These are phyloP conservation scores for Selenicereus undatus DNA, from an alignment of 148 eudicot species.

Conservation along the genomic window DNA sequence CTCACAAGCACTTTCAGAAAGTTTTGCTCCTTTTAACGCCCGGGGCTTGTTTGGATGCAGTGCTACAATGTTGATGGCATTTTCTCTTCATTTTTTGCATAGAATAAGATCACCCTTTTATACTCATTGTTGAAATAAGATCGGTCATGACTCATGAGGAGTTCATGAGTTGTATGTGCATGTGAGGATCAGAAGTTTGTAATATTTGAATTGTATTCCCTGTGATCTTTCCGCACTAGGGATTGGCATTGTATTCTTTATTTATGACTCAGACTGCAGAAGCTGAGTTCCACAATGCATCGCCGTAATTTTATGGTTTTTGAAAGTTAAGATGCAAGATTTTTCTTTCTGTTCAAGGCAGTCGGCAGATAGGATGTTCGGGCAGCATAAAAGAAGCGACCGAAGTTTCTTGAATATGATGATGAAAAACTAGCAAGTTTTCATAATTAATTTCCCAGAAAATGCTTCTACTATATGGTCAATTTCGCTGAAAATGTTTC, in stretches of 20 bases:
- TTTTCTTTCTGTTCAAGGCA: neutral
- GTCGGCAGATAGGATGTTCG: neutral
- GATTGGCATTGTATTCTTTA: slow-evolving; percentile 27
- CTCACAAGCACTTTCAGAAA: slow-evolving; percentile 23
- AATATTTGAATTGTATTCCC: neutral
- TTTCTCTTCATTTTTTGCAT: slow-evolving; percentile 21
- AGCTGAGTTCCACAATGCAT: slow-evolving; percentile 10
- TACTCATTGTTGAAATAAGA: slow-evolving; percentile 15
- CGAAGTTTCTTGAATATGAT: neutral
- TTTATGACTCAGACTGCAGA: slow-evolving; percentile 14
- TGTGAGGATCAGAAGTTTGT: slow-evolving; percentile 19
- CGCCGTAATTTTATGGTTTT: neutral
- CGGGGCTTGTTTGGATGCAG: slow-evolving; percentile 22
- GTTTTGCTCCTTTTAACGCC: slow-evolving; percentile 22
- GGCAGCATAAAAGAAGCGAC: neutral
- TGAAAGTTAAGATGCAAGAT: neutral
- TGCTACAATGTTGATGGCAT: slow-evolving; percentile 11
- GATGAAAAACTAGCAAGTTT: neutral
- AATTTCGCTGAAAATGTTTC: too few relatives aligned
- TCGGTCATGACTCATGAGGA: slow-evolving; percentile 20
- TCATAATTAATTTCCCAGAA: too few relatives aligned
- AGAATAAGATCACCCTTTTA: slow-evolving; percentile 21
- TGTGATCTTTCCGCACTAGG: slow-evolving; percentile 20
- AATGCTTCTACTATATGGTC: too few relatives aligned
- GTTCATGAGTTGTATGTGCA: slow-evolving; percentile 21